These are phyloP conservation scores for Parastagonospora avenae DNA, from an alignment of 2,329 filamentous ascomycete genomes.

Conservation along the genomic window DNA sequence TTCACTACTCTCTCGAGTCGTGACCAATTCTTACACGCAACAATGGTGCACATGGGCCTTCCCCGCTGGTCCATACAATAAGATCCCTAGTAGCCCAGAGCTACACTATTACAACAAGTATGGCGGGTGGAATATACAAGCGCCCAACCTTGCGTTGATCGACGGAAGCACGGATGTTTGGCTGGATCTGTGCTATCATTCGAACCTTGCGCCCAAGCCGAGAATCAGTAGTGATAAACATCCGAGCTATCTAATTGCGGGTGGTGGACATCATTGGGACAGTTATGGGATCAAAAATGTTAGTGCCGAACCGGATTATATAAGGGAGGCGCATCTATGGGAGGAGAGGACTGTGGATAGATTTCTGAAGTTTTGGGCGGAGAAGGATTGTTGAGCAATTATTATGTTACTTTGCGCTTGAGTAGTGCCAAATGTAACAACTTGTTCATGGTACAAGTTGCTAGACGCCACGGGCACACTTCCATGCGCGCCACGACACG, in stretches of 20 bases:
- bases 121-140: constrained; percentile 54
- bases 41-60: constrained; percentile 64
- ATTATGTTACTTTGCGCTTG: too few relatives aligned
- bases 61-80: constrained; percentile 52
- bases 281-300: constrained; percentile 50
- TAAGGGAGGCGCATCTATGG: constrained; percentile 57
- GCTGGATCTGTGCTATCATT: constrained; percentile 59
- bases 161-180: constrained; percentile 60
- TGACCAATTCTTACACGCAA: constrained; percentile 58
- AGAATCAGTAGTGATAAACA: constrained; percentile 51
- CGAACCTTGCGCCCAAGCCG: constrained; percentile 46
- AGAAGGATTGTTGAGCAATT: constrained; percentile 1
- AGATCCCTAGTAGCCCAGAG: constrained; percentile 52
- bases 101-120: constrained; percentile 52
- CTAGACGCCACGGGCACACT: too few relatives aligned
- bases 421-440: too few relatives aligned
- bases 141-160: constrained; percentile 57
- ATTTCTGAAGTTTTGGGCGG: constrained; percentile 27
- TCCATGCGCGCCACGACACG: too few relatives aligned
- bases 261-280: constrained; percentile 60
- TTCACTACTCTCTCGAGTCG: constrained; percentile 54
- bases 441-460: too few relatives aligned
- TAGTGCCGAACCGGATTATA: constrained; percentile 56
- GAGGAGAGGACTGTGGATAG: constrained; percentile 54
- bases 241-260: constrained; percentile 57